Conservation (phyloP, 1,284 basidiomycete species). For the Agroathelia rolfsii region DNA sequence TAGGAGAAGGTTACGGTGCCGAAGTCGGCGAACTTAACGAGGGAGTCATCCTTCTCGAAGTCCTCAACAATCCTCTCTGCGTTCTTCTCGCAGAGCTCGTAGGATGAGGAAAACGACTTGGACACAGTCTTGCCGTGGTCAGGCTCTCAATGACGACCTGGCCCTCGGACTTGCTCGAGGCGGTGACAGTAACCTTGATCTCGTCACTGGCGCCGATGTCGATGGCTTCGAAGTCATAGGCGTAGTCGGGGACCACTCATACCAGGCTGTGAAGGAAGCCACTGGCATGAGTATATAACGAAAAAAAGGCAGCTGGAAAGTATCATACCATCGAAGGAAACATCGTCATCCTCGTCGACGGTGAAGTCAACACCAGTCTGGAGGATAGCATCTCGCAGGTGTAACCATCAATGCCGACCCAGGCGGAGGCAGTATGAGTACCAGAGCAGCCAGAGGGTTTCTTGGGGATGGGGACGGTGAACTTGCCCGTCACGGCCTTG, state of each 20-base stretch:
- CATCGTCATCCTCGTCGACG: slow-evolving; percentile 13
- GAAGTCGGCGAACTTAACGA: slow-evolving; percentile 29
- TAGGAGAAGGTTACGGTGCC: slow-evolving; percentile 23
- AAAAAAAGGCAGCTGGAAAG: neutral
- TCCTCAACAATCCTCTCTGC: slow-evolving; percentile 29
- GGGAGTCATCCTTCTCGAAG: slow-evolving; percentile 19
- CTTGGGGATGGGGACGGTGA: slow-evolving; percentile 16
- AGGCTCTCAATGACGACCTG: slow-evolving; percentile 20
- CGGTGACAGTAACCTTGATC: slow-evolving; percentile 21
- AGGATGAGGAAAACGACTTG: slow-evolving; percentile 18
- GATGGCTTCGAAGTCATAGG: slow-evolving; percentile 21
- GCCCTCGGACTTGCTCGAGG: slow-evolving; percentile 16
- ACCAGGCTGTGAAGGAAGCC: slow-evolving; percentile 16
- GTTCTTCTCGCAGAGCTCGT: slow-evolving; percentile 24
- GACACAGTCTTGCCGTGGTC: slow-evolving; percentile 18
- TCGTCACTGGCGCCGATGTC: slow-evolving; percentile 18
- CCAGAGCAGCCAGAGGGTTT: slow-evolving; percentile 9
- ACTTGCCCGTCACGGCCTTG: slow-evolving; percentile 22
- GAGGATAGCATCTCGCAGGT: too few species aligned
- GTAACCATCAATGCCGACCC: slow-evolving; percentile 8
- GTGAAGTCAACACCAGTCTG: slow-evolving; percentile 21
- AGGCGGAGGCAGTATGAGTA: slow-evolving; percentile 12
- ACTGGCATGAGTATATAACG: neutral
- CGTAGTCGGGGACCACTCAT: slow-evolving; percentile 25
- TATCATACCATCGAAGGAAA: slow-evolving; percentile 17